Base-by-base conservation (phyloP, 1,284 basidiomycete genomes). In the Ceratobasidium sp. region DNA sequence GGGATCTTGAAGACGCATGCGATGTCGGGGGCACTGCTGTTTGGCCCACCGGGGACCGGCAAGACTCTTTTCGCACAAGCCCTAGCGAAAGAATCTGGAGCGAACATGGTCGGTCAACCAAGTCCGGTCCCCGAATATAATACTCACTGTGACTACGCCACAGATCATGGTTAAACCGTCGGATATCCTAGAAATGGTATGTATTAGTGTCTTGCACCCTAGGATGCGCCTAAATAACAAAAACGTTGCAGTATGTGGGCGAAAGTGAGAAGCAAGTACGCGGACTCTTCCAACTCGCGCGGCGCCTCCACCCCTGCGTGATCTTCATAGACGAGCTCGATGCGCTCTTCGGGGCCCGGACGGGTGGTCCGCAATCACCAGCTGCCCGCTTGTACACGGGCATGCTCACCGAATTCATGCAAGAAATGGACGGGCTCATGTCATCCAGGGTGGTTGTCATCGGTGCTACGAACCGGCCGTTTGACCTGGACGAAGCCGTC, bases 181-280 rank as follows among this genome's bases (percentile, higher is more conserved):
- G 17, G 98, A 97, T 27, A 99, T 99, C 79, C 97, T 99, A 73
- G 97, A 99, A 89, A 99, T 99, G 93, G 93, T 94, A 14, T 9
- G 50, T 44, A 19, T 7, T 17, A 15, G 9, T 15, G 22, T 15
- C 56, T 19, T 24, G 8, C 29, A 17, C 15, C 15, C 15, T 50
- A 2, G 22, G 7, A 29, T 14, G 7, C 15, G 15, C 22, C n/a
- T 24, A 19, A 33, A 7, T 19, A 29, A 82, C 97, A 99, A 84
- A 99, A 97, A 44, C 97, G 98, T 84, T 98, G 96, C 87, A 94
- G 94, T 97, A 95, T 83, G 93, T 96, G 36, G 95, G 95, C 47
- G 96, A 98, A 86, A 95, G 95, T 56, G 97, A 99, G 82, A 97
- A 98, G 81, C 91, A 97, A 51, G 94, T 98, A 57, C 91, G 91